Percentiles rank a stretch among this genome's conserved stretches.
Evolutionary conservation across 2,329 filamentous ascomycete genomes (phyloP).

Genomic region (Zelopaecilomyces penicillatus): DNA sequence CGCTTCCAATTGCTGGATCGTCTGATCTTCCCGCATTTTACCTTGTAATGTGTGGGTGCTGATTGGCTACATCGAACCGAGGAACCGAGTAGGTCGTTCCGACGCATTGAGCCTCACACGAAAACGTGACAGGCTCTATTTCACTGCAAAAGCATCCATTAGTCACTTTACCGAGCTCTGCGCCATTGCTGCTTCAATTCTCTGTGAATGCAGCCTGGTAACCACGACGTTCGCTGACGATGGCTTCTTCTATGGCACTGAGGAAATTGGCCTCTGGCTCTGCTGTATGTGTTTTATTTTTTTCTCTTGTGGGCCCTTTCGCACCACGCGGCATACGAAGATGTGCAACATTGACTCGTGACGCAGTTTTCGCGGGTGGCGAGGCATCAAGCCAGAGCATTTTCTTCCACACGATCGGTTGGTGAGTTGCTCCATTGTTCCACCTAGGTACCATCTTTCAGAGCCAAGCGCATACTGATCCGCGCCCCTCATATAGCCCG

Average conservation of each 20-base stretch:
- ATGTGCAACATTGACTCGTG: slow-evolving; percentile 14
- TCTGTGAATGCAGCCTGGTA: slow-evolving; percentile 24
- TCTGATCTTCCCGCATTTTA: neutral
- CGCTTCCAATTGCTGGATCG: no score
- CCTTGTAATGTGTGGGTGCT: slow-evolving; percentile 5
- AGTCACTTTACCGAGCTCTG: slow-evolving; percentile 2
- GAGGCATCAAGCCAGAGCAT: slow-evolving; percentile 62
- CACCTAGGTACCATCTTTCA: neutral
- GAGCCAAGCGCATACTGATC: neutral
- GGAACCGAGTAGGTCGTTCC: slow-evolving; percentile 8
- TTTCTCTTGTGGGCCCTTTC: neutral
- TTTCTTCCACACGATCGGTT: slow-evolving; percentile 78
- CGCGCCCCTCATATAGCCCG: slow-evolving; percentile 45
- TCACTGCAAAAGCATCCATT: slow-evolving; percentile 6
- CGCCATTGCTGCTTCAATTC: slow-evolving; percentile 15
- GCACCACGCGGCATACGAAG: neutral
- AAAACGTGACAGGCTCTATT: slow-evolving; percentile 9
- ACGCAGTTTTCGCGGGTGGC: slow-evolving; percentile 54
- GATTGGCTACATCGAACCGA: slow-evolving; percentile 10
- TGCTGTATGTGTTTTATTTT: slow-evolving; percentile 38
- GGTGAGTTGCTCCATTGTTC: slow-evolving; percentile 43
- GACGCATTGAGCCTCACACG: slow-evolving; percentile 5
- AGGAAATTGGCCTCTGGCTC: slow-evolving; percentile 50
- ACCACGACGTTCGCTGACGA: slow-evolving; percentile 27
- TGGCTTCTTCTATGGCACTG: slow-evolving; percentile 58